Evolutionary conservation across 257 asterid species (phyloP).

Genomic region (Rubia yunnanensis): DNA sequence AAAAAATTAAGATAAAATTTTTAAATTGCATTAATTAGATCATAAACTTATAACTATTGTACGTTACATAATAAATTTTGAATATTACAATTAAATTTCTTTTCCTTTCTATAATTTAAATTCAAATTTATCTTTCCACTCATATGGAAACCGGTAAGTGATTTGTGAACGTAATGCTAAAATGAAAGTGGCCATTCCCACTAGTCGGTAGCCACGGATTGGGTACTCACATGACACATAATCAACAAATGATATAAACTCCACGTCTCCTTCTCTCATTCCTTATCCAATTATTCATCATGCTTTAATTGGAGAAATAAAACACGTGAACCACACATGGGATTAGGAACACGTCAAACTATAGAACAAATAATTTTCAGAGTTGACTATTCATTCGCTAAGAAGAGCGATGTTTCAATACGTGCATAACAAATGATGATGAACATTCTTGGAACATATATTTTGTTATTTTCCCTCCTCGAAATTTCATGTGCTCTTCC

Average conservation of each 20-base stretch:
- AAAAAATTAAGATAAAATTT: too few species aligned
- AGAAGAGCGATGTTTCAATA: neutral
- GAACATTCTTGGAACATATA: neutral
- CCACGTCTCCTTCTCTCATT: neutral
- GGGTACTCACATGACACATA: neutral
- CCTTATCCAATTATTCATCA: neutral
- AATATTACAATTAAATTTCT: too few species aligned
- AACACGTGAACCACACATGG: constrained; percentile 9
- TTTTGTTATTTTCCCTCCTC: neutral
- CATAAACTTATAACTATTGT: too few species aligned
- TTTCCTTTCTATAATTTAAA: too few species aligned
- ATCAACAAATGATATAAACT: neutral
- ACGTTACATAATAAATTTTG: neutral
- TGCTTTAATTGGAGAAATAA: neutral
- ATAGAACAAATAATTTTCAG: neutral
- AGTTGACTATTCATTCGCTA: constrained; percentile 2
- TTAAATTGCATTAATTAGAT: neutral
- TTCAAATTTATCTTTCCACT: too few species aligned
- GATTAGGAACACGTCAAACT: neutral
- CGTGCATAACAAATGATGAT: neutral
- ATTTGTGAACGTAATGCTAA: neutral
- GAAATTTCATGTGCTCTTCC: neutral
- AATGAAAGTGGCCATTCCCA: neutral
- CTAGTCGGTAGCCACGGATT: neutral
- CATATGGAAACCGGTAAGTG: too few species aligned